phyloP scores from a whole-genome alignment of 208 protist genomes.

The Leishmania lainsoni region DNA sequence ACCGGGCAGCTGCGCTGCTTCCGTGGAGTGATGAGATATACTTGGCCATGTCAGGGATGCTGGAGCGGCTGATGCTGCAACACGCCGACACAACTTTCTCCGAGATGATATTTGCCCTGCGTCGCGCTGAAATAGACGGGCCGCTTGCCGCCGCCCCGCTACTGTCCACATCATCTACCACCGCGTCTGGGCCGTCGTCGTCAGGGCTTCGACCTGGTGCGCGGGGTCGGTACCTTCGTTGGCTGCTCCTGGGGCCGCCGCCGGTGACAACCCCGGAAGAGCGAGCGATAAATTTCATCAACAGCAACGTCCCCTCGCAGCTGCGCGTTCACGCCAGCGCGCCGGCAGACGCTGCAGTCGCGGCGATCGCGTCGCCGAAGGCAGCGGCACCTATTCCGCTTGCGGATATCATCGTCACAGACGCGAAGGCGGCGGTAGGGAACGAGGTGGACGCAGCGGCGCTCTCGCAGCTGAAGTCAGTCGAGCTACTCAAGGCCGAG shows the following conservation, averaged over 20 bases:
- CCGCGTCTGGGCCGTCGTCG: background rate
- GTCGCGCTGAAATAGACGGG: conserved; percentile 35
- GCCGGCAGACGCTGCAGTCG: background rate
- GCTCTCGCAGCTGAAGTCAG: conserved; percentile 27
- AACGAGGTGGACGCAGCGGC: conserved; percentile 7
- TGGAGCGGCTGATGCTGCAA: conserved; percentile 66
- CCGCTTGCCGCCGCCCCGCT: conserved; percentile 20
- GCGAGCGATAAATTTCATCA: conserved; percentile 46
- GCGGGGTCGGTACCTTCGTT: conserved; percentile 38
- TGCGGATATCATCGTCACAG: conserved; percentile 9
- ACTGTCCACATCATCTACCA: conserved; percentile 13
- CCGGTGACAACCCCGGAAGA: conserved; percentile 59
- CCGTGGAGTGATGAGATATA: conserved; percentile 76
- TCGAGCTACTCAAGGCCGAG: conserved; percentile 47
- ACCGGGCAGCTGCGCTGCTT: conserved; percentile 34
- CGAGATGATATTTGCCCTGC: conserved; percentile 79
- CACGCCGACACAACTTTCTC: conserved; percentile 71
- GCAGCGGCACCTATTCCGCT: conserved; percentile 1
- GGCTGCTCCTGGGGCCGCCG: conserved; percentile 48
- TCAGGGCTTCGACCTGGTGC: conserved; percentile 4
- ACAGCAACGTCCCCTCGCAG: conserved; percentile 25
- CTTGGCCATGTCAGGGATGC: conserved; percentile 35
- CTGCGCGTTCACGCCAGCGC: conserved; percentile 16
- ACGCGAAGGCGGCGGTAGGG: conserved; percentile 2
- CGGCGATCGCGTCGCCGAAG: background rate